Conservation (phyloP, 2,329 filamentous ascomycete genomes). For the Fusarium albidum region DNA sequence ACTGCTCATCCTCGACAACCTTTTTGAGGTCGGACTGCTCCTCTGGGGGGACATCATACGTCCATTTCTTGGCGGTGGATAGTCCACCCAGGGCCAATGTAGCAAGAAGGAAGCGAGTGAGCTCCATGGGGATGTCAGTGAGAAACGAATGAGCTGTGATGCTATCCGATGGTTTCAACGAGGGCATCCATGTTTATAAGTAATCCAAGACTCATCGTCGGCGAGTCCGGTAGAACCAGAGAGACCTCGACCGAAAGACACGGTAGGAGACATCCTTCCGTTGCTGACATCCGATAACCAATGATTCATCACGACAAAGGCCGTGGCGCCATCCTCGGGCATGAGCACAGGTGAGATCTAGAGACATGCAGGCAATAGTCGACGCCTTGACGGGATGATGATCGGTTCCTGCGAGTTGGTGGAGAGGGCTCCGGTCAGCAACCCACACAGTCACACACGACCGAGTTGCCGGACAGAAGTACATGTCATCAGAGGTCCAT, state of each 20-base stretch:
- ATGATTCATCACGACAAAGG: background rate
- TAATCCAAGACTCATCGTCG: too few species aligned
- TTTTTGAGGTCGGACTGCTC: background rate
- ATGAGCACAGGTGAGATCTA: background rate
- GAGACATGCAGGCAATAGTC: background rate
- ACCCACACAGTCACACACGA: background rate
- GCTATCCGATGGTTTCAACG: too few species aligned
- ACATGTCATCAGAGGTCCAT: background rate
- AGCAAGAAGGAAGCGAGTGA: conserved; percentile 4
- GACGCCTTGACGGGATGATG: background rate
- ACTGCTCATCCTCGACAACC: conserved; percentile 7
- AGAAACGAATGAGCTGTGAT: too few species aligned
- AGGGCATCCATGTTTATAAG: too few species aligned
- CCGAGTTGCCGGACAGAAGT: background rate
- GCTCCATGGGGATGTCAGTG: too few species aligned
- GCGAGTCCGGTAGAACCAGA: too few species aligned
- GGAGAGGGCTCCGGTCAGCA: background rate
- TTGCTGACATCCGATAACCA: background rate
- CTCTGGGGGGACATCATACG: conserved; percentile 9
- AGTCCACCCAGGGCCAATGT: background rate
- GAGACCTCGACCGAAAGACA: too few species aligned
- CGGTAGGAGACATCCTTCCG: too few species aligned
- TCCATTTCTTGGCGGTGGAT: conserved; percentile 5
- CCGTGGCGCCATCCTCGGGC: background rate
- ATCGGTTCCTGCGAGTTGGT: background rate